Evolutionary conservation across 306 rosid species (phyloP).

Genomic region (Vicia sativa): DNA sequence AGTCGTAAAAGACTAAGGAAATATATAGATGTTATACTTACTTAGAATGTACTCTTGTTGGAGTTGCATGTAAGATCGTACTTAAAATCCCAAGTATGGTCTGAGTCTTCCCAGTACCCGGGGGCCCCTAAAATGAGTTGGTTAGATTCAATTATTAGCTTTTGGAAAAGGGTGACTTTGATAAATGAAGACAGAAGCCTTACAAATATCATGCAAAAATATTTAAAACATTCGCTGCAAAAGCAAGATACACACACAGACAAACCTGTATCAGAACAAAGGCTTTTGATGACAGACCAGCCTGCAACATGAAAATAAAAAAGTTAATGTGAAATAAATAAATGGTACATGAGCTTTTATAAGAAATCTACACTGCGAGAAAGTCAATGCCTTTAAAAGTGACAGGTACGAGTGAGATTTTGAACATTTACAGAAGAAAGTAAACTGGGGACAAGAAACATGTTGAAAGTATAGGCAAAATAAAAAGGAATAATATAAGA

Average conservation of each 20-base stretch:
- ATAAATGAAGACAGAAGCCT: constrained; percentile 28
- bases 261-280: constrained; percentile 91
- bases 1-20: constrained; percentile 9
- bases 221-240: constrained; percentile 26
- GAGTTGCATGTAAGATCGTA: constrained; percentile 90
- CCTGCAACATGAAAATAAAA: constrained; percentile 63
- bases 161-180: constrained; percentile 6
- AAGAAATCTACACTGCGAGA: constrained; percentile 21
- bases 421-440: constrained; percentile 4
- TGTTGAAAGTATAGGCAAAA: constrained; percentile 19
- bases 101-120: constrained; percentile 98
- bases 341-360: constrained; percentile 18
- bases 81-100: constrained; percentile 94
- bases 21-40: constrained; percentile 38
- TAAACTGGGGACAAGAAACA: constrained; percentile 22
- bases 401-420: constrained; percentile 6
- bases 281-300: constrained; percentile 85
- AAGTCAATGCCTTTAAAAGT: constrained; percentile 7
- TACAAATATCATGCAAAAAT: constrained; percentile 27
- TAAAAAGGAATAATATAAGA: constrained; percentile 5
- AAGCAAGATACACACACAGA: constrained; percentile 19
- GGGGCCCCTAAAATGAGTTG: constrained; percentile 81
- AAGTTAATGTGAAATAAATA: constrained; percentile 27
- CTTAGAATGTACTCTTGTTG: constrained; percentile 80
- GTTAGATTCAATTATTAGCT: constrained; percentile 42